Evolutionary conservation across 352 stramenopile genomes (phyloP), one percentile per base, ranked within the genome.

Genomic region (Pythium chondricola): DNA sequence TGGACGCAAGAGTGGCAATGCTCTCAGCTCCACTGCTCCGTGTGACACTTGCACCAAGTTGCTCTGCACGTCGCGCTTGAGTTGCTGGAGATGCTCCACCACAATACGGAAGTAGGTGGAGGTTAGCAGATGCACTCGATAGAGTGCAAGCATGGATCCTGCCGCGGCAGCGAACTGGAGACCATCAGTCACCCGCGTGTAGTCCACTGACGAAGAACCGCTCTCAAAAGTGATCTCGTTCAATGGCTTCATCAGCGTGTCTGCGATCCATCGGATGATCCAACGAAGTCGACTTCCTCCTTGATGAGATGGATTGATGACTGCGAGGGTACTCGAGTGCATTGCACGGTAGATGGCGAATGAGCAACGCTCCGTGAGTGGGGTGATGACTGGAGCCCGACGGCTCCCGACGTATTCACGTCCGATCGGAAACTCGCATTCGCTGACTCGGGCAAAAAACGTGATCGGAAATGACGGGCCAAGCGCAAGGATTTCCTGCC

Each of bases 281-380:
- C 48, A 29, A 6, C 16, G 3, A 10, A 54, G 47, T 3, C 52
- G 48, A 17, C 55, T 40, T 25, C 25, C 20, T 7, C 32, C 20
- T 16, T 35, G 7, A 29, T 45, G 49, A 7, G 52, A 22, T 6
- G 68, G 60, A 9, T 61, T 42, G 16, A 67, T 22, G 1, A 85
- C 42, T 16, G 65, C 44, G 16, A 71, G 39, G 26, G 65, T 51
- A 9, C 62, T 44, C 24, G 55, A 45, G 24, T 50, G 71, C 37
- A 83, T 26, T 3, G 68, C 70, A 30, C 51, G 67, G 16, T 76
- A 67, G 1, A 87, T 55, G 5, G 69, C 63, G 29, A 71, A 87
- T 6, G 52, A 46, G 39, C 75, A 85, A 2, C 72, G 57, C 18
- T 85, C 52, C 0, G 72, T 75, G n/a, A 85, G 58, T 0, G 72